Evolutionary conservation across 345 rosid genomes (phyloP), one percentile per base, ranked within the genome.

Genomic region (Eucalyptus decipiens): DNA sequence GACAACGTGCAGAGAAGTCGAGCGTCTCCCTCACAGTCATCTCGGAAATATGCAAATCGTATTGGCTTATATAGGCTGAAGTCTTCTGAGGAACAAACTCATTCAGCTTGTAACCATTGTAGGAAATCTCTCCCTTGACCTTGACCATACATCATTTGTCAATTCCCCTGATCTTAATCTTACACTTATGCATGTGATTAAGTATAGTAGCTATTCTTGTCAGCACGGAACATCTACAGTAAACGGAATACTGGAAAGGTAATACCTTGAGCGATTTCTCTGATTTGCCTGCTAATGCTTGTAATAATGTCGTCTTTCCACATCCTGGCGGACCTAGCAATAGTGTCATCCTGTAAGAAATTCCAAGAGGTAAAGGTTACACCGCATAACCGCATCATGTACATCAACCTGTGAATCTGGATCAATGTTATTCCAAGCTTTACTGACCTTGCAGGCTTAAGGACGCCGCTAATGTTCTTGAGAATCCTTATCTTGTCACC

Each of bases 1-100:
- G 96, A 87, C 93, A 94, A 54, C 93, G 93, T 32, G 95, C 94
- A 45, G 96, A 94, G 89, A 93, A 94, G 89, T 94, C 94, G 43
- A 94, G 80, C 28, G 97, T 93, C 90, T 95, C 97, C 90, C 95
- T 94, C 23, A 95, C 96, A 26, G 96, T 94, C 94, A 95, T 93
- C 90, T 94, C 94, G 18, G 93, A 90, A 32, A 94, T 94, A 90
- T 94, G 95, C 87, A 91, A 89, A 47, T 95, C 96, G 87, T 94
- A 83, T 90, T 93, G 95, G 88, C 96, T 93, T 85, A 93, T 90
- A 24, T 94, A 95, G 4, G 97, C 92, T 15, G 96, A 93, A 16
- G 94, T 93, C 92, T 93, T 95, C 90, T 92, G 94, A 60, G 95
- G 96, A 54, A 93, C 93, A 92, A 95, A 93, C 88, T 93, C 94